A percentile compares a stretch with the other conserved stretches of the same genome.
Conservation (phyloP, 139 green algal species). For the Desmodesmus armatus region DNA sequence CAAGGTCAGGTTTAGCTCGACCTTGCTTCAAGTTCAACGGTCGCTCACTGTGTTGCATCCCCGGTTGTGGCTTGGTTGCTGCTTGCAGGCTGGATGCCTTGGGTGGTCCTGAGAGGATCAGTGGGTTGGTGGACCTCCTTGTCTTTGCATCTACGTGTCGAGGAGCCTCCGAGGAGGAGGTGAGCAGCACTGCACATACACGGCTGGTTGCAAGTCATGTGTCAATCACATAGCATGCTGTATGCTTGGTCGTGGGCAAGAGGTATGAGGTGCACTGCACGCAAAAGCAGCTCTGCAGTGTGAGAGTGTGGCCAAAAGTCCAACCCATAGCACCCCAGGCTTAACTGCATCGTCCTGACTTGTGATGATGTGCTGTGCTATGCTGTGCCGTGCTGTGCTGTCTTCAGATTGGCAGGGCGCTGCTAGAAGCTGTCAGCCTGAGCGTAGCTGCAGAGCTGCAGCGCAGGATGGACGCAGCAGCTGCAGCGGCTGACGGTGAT, state of each 20-base stretch:
- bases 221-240: neutral
- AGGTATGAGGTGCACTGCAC: neutral
- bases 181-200: constrained; percentile 26
- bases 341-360: too few relatives aligned
- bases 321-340: too few relatives aligned
- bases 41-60: neutral
- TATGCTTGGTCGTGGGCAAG: too few relatives aligned
- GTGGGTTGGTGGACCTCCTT: constrained; percentile 29
- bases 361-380: too few relatives aligned
- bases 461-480: neutral
- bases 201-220: neutral
- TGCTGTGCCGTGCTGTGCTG: neutral
- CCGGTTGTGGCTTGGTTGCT: neutral
- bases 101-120: neutral
- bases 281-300: too few relatives aligned
- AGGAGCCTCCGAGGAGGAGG: neutral
- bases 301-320: too few relatives aligned
- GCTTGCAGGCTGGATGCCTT: neutral
- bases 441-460: constrained; percentile 12
- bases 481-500: neutral
- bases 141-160: constrained; percentile 17
- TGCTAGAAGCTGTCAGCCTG: too few relatives aligned
- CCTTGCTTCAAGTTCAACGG: too few relatives aligned
- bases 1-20: too few relatives aligned
- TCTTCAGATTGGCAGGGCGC: neutral